A percentile compares a stretch with the other conserved stretches of the same genome.
These are phyloP conservation scores for Phoenix roebelenii DNA, from an alignment of 176 grass and related monocot genomes.

Conservation along the genomic window DNA sequence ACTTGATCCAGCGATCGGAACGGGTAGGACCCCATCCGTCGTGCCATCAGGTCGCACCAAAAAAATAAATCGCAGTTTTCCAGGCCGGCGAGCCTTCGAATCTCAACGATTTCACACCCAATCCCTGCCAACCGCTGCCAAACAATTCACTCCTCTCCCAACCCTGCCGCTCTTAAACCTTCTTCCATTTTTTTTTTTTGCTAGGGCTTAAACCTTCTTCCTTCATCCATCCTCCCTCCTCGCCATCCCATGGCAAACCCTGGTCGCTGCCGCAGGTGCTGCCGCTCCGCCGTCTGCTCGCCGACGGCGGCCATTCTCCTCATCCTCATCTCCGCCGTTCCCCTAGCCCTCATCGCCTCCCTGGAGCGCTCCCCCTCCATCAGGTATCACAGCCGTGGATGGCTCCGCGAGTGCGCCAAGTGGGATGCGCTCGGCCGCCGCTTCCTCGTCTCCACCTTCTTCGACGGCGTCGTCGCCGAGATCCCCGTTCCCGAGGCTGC, in stretches of 20 bases:
- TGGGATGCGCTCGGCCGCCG: constrained; percentile 52
- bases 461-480: constrained; percentile 46
- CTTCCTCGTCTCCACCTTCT: constrained; percentile 60
- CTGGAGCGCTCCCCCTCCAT: constrained; percentile 52
- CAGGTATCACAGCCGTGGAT: constrained; percentile 34
- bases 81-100: no score
- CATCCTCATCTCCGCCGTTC: constrained; percentile 31
- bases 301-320: neutral
- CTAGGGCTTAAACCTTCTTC: no score
- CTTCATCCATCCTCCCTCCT: neutral
- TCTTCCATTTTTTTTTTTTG: no score
- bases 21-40: no score
- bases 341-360: constrained; percentile 42
- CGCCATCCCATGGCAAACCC: constrained; percentile 28
- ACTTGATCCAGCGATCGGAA: no score
- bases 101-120: no score
- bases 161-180: no score
- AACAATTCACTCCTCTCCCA: no score
- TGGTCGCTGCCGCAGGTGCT: constrained; percentile 24
- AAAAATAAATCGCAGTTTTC: no score
- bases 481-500: constrained; percentile 9
- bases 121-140: no score
- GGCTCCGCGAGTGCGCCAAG: constrained; percentile 93
- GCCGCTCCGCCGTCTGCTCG: neutral
- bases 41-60: no score